A percentile compares a stretch with the other conserved stretches of the same genome.
Evolutionary conservation across 225 moss, liverwort and hornwort species (phyloP).

Genomic region (Ulota crispa): DNA sequence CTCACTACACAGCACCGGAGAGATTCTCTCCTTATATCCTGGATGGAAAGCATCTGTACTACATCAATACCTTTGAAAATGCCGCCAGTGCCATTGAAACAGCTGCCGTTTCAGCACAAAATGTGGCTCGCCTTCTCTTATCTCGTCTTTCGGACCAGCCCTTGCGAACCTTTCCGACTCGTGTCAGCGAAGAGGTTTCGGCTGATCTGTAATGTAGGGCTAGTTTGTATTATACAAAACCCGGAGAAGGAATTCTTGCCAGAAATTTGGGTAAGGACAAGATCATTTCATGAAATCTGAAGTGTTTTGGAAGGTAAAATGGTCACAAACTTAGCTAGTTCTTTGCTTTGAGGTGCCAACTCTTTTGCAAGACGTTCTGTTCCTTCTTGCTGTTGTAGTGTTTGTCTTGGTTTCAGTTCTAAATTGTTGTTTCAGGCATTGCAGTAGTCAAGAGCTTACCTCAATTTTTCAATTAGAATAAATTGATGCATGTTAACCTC

Average conservation of each 20-base stretch:
- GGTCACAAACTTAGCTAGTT: too few relatives aligned
- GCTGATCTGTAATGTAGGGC: slow-evolving; percentile 20
- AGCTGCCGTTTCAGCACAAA: slow-evolving; percentile 81
- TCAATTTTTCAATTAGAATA: background rate
- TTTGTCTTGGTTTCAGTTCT: background rate
- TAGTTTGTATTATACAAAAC: background rate
- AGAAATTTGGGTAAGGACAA: background rate
- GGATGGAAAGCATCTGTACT: slow-evolving; percentile 82
- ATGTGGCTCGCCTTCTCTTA: slow-evolving; percentile 82
- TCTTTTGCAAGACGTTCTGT: background rate
- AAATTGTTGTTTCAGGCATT: background rate
- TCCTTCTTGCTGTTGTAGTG: background rate
- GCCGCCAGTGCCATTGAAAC: slow-evolving; percentile 94
- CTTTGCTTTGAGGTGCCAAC: background rate
- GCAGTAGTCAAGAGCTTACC: background rate
- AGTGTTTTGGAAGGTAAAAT: background rate
- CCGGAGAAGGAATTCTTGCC: background rate
- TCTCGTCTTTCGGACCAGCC: slow-evolving; percentile 42
- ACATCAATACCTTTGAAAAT: slow-evolving; percentile 88
- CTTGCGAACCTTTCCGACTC: slow-evolving; percentile 8
- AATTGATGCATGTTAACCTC: too few relatives aligned
- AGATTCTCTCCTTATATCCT: slow-evolving; percentile 77
- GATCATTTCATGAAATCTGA: background rate
- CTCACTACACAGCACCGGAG: slow-evolving; percentile 81
- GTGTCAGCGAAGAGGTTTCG: background rate